phyloP scores from a whole-genome alignment of 2,329 filamentous ascomycete species.

The Ophiostoma quercus region DNA sequence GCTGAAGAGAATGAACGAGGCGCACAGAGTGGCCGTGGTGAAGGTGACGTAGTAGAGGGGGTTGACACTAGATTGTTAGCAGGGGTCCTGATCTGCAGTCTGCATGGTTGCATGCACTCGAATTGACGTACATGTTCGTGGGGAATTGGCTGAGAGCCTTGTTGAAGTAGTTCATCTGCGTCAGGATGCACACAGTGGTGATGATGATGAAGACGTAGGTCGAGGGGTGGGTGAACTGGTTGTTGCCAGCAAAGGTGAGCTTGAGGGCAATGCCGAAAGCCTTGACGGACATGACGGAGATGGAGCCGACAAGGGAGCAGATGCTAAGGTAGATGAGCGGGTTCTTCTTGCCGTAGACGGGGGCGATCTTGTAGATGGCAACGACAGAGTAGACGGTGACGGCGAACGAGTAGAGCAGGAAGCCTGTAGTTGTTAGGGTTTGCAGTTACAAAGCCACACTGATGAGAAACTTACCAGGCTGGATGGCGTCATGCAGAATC shows the following conservation, averaged over 20 bases:
- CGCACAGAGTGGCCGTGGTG: conserved; percentile 86
- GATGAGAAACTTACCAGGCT: conserved; percentile 45
- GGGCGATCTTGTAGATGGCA: conserved; percentile 95
- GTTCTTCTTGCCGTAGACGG: conserved; percentile 87
- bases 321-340: conserved; percentile 95
- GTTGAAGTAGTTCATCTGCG: conserved; percentile 99
- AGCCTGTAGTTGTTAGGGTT: conserved; percentile 53
- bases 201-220: conserved; percentile 98
- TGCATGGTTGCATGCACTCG: not conserved
- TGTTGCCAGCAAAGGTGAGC: conserved; percentile 85
- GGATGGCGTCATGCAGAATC: conserved; percentile 83
- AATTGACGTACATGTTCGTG: conserved; percentile 78
- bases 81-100: conserved; percentile 26
- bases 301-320: conserved; percentile 91
- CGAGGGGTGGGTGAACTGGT: conserved; percentile 90
- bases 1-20: conserved; percentile 91
- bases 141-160: conserved; percentile 96
- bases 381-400: conserved; percentile 79
- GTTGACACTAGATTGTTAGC: conserved; percentile 63
- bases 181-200: conserved; percentile 86
- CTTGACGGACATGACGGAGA: conserved; percentile 99
- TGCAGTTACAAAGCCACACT: conserved; percentile 22
- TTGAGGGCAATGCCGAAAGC: conserved; percentile 97
- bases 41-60: conserved; percentile 97
- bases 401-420: conserved; percentile 75